Percentiles rank a stretch among this genome's conserved stretches.
phyloP scores from a whole-genome alignment of 2,329 filamentous ascomycete species.

The Stemphylium lycopersici region DNA sequence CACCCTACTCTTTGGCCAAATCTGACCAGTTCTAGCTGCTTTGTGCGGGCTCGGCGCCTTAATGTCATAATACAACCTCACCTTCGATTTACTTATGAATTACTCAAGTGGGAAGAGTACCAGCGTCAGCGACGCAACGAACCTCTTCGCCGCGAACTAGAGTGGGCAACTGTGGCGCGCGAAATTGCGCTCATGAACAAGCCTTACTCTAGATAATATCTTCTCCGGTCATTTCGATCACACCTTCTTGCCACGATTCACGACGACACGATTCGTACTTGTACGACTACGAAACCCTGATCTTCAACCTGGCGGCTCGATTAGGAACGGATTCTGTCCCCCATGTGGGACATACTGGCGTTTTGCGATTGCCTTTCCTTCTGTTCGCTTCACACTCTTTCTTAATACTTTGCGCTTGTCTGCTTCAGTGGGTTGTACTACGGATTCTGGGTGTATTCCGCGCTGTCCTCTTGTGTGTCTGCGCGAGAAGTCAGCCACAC shows the following conservation, averaged over 20 bases:
- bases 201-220: conserved; percentile 75
- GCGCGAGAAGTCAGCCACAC: conserved; percentile 21
- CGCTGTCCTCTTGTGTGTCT: conserved; percentile 7
- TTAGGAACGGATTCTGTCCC: conserved; percentile 9
- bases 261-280: conserved; percentile 26
- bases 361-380: conserved; percentile 8
- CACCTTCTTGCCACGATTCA: conserved; percentile 26
- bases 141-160: conserved; percentile 74
- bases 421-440: conserved; percentile 7
- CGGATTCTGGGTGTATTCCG: background rate
- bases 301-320: conserved; percentile 11
- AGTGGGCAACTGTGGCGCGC: conserved; percentile 86
- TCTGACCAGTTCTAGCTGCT: conserved; percentile 64
- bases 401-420: conserved; percentile 6
- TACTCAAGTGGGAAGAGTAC: conserved; percentile 92
- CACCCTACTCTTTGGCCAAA: background rate
- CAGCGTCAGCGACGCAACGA: conserved; percentile 64
- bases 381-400: background rate
- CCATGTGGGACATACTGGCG: conserved; percentile 10
- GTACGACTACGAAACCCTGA: conserved; percentile 27
- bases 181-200: conserved; percentile 97
- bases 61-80: conserved; percentile 99
- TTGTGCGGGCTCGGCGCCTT: conserved; percentile 85
- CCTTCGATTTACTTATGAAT: conserved; percentile 87
- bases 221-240: conserved; percentile 5